Conservation (phyloP, 2,329 filamentous ascomycete genomes). For the Neopestalotiopsis sp. region DNA sequence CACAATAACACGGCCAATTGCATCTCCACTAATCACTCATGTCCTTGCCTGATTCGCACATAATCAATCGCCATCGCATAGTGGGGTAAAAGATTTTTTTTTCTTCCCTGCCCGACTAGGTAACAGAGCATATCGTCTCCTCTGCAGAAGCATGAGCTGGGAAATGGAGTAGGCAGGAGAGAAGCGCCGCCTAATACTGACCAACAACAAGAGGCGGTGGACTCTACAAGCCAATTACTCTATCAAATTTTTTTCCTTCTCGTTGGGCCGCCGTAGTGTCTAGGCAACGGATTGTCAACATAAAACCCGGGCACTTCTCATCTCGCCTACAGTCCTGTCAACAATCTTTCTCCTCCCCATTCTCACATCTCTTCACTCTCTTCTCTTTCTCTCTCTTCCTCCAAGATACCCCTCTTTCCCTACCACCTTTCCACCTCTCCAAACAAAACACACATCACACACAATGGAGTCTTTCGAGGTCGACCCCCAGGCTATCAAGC, state of each 20-base stretch:
- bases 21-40: background rate
- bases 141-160: background rate
- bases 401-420: background rate
- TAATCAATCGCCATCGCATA: background rate
- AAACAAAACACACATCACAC: conserved; percentile 3
- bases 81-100: conserved; percentile 2
- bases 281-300: background rate
- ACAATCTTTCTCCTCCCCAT: background rate
- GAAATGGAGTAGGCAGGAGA: background rate
- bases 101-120: background rate
- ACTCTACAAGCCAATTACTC: background rate
- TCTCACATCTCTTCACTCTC: background rate
- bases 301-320: background rate
- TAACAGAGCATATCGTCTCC: background rate
- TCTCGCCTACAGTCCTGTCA: background rate
- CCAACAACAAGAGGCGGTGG: background rate
- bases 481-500: conserved; percentile 36
- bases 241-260: background rate
- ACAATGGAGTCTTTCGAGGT: conserved; percentile 32
- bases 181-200: background rate
- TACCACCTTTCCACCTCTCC: background rate
- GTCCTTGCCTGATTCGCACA: background rate
- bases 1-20: background rate
- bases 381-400: background rate
- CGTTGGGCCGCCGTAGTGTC: background rate